Percentiles rank a stretch among this genome's conserved stretches.
These are phyloP conservation scores for Tricholomella constricta DNA, from an alignment of 768 basidiomycete species.

Conservation along the genomic window DNA sequence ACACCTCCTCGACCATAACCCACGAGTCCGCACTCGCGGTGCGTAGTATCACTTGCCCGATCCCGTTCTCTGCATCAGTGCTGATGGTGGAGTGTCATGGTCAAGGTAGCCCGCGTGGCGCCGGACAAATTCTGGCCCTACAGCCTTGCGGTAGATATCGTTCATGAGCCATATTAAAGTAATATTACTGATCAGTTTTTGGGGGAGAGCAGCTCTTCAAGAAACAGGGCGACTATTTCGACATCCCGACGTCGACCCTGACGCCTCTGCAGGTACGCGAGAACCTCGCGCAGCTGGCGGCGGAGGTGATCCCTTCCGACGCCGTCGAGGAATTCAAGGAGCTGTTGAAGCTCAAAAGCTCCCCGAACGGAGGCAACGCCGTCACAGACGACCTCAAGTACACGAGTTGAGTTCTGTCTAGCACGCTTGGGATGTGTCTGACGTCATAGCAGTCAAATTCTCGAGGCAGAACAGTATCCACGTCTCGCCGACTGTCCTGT, in stretches of 20 bases:
- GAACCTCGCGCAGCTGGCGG: constrained; percentile 65
- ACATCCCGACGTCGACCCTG: constrained; percentile 66
- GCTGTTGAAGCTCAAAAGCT: constrained; percentile 59
- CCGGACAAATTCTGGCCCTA: constrained; percentile 84
- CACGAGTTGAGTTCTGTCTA: constrained; percentile 33
- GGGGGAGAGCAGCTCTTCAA: constrained; percentile 62
- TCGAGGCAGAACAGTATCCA: constrained; percentile 91
- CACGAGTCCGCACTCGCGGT: constrained; percentile 87
- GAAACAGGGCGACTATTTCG: constrained; percentile 76
- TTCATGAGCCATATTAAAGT: neutral
- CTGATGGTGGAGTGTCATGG: too few species aligned
- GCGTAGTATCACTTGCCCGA: constrained; percentile 16
- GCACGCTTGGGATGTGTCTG: neutral
- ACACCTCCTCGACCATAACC: constrained; percentile 68
- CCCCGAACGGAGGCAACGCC: constrained; percentile 77
- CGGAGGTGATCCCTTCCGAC: constrained; percentile 49
- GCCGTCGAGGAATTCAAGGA: constrained; percentile 59
- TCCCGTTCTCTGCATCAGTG: neutral
- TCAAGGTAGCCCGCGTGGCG: constrained; percentile 66
- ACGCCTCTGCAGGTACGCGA: constrained; percentile 75
- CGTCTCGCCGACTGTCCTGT: constrained; percentile 81
- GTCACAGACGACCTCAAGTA: constrained; percentile 90
- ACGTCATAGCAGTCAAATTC: constrained; percentile 69
- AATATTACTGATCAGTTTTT: neutral
- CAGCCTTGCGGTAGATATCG: constrained; percentile 55